These are phyloP conservation scores for Colletotrichum sp. DNA, from an alignment of 2,329 filamentous ascomycete species.

Conservation along the genomic window DNA sequence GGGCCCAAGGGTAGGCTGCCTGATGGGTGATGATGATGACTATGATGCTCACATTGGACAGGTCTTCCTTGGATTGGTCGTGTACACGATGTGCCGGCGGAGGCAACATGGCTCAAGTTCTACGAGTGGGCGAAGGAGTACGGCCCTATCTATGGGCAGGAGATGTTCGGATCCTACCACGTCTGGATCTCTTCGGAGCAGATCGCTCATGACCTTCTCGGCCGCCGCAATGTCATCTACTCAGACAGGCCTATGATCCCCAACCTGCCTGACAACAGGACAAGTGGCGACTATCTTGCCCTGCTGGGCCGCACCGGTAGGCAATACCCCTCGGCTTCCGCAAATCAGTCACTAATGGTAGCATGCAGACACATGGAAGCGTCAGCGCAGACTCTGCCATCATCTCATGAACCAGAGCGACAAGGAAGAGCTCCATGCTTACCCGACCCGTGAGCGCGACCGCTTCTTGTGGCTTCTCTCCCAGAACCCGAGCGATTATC, in stretches of 20 bases:
- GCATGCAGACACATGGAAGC: slow-evolving; percentile 48
- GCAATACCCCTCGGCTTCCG: neutral
- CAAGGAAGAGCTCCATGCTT: slow-evolving; percentile 41
- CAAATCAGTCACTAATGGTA: neutral
- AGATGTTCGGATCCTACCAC: slow-evolving; percentile 50
- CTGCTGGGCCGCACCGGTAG: slow-evolving; percentile 47
- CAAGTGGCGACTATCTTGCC: slow-evolving; percentile 51
- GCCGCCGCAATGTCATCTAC: slow-evolving; percentile 45
- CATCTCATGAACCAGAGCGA: slow-evolving; percentile 45
- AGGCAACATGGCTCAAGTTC: slow-evolving; percentile 50
- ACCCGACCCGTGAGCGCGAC: slow-evolving; percentile 49
- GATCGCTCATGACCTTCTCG: slow-evolving; percentile 49
- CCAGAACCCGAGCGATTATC: slow-evolving; percentile 43
- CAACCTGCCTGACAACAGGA: slow-evolving; percentile 51
- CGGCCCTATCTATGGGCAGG: slow-evolving; percentile 51
- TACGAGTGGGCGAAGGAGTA: slow-evolving; percentile 51
- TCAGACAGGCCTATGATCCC: slow-evolving; percentile 53
- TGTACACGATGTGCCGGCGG: slow-evolving; percentile 47
- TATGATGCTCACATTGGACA: slow-evolving; percentile 24
- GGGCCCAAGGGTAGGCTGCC: slow-evolving; percentile 29
- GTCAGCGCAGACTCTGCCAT: slow-evolving; percentile 50
- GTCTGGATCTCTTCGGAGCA: slow-evolving; percentile 53
- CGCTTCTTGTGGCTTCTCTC: slow-evolving; percentile 48
- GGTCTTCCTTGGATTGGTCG: slow-evolving; percentile 48
- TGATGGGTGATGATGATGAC: neutral